Base-by-base conservation (phyloP, 306 rosid species). In the Benincasa hispida region DNA sequence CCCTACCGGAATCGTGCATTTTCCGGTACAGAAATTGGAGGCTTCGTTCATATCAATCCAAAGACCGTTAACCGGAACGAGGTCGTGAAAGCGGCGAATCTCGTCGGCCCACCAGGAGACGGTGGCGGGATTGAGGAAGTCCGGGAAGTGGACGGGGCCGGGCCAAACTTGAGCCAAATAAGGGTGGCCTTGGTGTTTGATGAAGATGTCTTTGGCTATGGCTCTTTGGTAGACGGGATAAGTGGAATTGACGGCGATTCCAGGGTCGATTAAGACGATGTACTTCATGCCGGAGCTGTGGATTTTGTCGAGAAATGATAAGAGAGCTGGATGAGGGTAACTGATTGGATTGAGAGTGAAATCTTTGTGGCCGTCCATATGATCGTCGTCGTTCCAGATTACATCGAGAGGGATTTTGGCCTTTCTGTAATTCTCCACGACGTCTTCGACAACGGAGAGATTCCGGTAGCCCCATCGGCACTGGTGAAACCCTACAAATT, bases 401-500 rank as follows among this genome's bases (percentile, higher is more conserved):
- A 93, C 98, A 78, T 93, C 98, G 3, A 93, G 91, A 32, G 98
- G 98, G 78, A 93, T 93, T 79, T 85, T 80, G 65, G 98, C 92
- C 84, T 88, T 91, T 76, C 85, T 79, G 87, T 93, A 93, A 78
- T 77, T 93, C 56, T 78, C 98, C 74, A 93, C 97, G 47, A 93
- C 98, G 28, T 93, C 98, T 81, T 91, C 97, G 37, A 91, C 90
- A 19, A 93, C 97, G 10, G 98, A 93, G 42, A 93, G 85, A 80
- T 93, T 93, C 76, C 90, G 98, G 88, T 93, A 93, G 58, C 98
- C 98, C 97, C 97, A 91, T 87, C 96, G 89, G 84, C 97, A 93
- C 77, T 93, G 98, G 79, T 93, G 98, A 86, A 93, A 93, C 75
- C 98, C 98, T 93, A 80, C 28, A 80, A 15, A 34, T 34, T 18